A percentile compares a stretch with the other conserved stretches of the same genome.
phyloP scores from a whole-genome alignment of 1,139 yeast species.

The Protomyces inouyei region DNA sequence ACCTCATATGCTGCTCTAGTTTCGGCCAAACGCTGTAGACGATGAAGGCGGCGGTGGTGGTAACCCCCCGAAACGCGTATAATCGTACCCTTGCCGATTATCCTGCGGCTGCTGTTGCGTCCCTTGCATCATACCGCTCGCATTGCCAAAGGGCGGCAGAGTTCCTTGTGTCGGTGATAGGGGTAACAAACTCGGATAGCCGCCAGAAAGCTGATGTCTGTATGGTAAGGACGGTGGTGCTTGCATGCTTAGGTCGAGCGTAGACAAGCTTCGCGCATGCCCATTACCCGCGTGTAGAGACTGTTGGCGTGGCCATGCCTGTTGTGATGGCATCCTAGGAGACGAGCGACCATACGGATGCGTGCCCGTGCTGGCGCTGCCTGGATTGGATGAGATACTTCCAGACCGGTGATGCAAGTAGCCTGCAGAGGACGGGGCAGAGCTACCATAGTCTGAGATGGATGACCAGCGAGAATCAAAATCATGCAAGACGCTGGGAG shows the following conservation, averaged over 20 bases:
- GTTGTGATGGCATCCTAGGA: not conserved
- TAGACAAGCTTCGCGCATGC: not conserved
- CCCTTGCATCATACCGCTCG: not conserved
- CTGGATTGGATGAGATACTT: not conserved
- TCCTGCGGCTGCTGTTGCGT: constrained; percentile 30
- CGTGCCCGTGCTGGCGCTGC: not conserved
- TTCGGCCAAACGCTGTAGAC: not conserved
- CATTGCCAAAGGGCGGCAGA: not conserved
- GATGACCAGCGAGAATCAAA: not conserved
- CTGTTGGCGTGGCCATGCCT: not conserved
- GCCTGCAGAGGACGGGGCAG: not conserved
- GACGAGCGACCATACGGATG: not conserved
- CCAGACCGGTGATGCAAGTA: not conserved
- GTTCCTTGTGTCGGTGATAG: not conserved
- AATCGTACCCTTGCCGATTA: constrained; percentile 24
- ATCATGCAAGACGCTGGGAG: not conserved
- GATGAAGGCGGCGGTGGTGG: not conserved
- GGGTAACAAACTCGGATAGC: not conserved
- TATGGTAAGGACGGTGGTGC: not conserved
- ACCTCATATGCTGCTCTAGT: too few species aligned
- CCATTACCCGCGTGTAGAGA: not conserved
- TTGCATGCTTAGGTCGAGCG: not conserved
- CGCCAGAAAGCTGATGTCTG: not conserved
- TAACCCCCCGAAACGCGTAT: not conserved
- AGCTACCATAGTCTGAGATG: not conserved